phyloP scores from a whole-genome alignment of 306 rosid species.

The Malus fusca region DNA sequence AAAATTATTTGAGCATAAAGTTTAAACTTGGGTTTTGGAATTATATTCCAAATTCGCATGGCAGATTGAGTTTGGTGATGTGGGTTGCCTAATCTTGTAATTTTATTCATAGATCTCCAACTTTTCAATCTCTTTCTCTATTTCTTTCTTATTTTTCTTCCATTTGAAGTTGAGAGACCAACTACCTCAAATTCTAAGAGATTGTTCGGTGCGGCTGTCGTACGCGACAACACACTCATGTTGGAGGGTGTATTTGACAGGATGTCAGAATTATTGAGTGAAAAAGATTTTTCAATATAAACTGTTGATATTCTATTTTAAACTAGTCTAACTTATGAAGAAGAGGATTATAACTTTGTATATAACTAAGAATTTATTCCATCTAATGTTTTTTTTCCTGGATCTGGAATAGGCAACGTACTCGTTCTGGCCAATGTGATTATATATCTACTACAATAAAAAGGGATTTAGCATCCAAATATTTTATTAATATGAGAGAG shows the following conservation, averaged over 20 bases:
- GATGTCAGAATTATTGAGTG: too few species aligned
- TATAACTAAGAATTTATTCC: too few species aligned
- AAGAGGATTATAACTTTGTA: too few species aligned
- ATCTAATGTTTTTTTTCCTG: too few species aligned
- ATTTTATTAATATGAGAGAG: too few species aligned
- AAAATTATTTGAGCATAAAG: not conserved
- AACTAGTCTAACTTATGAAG: too few species aligned
- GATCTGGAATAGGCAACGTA: too few species aligned
- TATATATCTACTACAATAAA: too few species aligned
- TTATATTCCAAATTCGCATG: not conserved
- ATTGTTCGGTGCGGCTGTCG: not conserved
- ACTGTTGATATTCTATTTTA: too few species aligned
- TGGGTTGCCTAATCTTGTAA: conserved; percentile 16
- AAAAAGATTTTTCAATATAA: too few species aligned
- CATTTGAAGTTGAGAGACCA: not conserved
- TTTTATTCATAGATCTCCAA: not conserved
- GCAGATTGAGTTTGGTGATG: not conserved
- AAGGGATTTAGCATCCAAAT: too few species aligned
- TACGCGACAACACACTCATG: not conserved
- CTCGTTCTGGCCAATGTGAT: too few species aligned
- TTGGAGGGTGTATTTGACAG: not conserved
- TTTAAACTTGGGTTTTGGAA: not conserved
- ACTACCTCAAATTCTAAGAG: not conserved
- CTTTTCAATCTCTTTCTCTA: not conserved
- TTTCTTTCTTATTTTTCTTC: not conserved